These are phyloP conservation scores for Paramyrothecium roridum DNA, from an alignment of 2,329 filamentous ascomycete genomes.

Conservation along the genomic window DNA sequence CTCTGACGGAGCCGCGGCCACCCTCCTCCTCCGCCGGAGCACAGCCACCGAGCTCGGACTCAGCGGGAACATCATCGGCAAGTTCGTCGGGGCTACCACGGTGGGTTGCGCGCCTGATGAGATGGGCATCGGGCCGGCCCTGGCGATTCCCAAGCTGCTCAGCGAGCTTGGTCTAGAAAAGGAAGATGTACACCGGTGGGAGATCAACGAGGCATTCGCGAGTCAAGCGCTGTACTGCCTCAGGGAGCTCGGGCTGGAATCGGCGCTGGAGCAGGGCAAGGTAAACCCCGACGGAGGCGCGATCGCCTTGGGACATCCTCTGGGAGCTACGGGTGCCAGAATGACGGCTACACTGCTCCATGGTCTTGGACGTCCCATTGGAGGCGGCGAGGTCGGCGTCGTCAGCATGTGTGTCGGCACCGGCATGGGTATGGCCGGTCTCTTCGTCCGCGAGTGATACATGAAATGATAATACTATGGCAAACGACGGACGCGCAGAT, in stretches of 20 bases:
- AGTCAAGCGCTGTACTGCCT: constrained; percentile 67
- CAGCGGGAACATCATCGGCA: constrained; percentile 68
- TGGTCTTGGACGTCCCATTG: constrained; percentile 56
- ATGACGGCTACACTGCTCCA: constrained; percentile 67
- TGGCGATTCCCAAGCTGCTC: constrained; percentile 79
- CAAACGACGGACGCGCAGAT: too few species aligned
- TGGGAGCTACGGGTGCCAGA: constrained; percentile 78
- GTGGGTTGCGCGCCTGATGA: constrained; percentile 81
- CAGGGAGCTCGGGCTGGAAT: constrained; percentile 63
- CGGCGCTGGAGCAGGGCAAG: constrained; percentile 57
- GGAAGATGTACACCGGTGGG: constrained; percentile 76
- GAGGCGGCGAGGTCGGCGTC: constrained; percentile 71
- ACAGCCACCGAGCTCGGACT: constrained; percentile 71
- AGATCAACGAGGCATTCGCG: constrained; percentile 82
- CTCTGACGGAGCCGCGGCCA: constrained; percentile 80
- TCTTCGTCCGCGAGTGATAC: constrained; percentile 61
- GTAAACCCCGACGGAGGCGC: constrained; percentile 89
- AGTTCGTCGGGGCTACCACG: constrained; percentile 72
- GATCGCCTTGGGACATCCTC: constrained; percentile 84
- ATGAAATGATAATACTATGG: background rate
- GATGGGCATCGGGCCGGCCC: constrained; percentile 85
- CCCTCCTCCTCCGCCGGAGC: constrained; percentile 74
- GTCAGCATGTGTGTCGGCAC: constrained; percentile 84
- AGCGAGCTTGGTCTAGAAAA: constrained; percentile 60
- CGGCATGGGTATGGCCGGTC: constrained; percentile 69